phyloP scores from a whole-genome alignment of 768 basidiomycete species.

The Phlebiopsis flavidoalba region DNA sequence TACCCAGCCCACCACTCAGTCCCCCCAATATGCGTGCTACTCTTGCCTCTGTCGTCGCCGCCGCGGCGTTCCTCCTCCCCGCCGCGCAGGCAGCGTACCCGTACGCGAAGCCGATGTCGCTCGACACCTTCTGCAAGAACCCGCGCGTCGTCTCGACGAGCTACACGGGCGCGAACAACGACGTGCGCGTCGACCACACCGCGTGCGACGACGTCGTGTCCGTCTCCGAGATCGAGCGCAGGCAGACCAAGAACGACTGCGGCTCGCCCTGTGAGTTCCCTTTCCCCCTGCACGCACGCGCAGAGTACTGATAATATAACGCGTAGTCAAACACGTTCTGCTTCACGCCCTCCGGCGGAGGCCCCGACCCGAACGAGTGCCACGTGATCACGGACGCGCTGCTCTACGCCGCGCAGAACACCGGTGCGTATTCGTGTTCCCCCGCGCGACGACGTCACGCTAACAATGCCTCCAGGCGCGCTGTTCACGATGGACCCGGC shows the following conservation, averaged over 20 bases:
- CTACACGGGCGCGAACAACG: constrained; percentile 37
- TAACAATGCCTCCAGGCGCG: neutral
- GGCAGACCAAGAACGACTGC: constrained; percentile 37
- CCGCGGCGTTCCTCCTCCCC: neutral
- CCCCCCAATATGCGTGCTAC: neutral
- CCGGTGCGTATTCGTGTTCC: constrained; percentile 31
- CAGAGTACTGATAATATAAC: neutral
- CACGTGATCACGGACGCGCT: constrained; percentile 45
- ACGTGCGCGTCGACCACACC: constrained; percentile 35
- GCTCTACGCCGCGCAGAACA: constrained; percentile 41
- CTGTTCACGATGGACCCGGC: constrained; percentile 8
- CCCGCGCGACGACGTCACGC: neutral
- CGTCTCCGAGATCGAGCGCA: constrained; percentile 11
- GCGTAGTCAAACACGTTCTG: constrained; percentile 19
- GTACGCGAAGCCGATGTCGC: neutral
- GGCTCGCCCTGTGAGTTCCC: constrained; percentile 32
- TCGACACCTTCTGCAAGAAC: neutral
- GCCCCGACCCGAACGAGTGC: constrained; percentile 44
- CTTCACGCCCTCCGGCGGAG: constrained; percentile 41
- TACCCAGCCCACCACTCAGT: neutral
- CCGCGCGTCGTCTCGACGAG: neutral
- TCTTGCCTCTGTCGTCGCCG: neutral
- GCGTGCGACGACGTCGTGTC: constrained; percentile 24
- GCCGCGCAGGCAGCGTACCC: neutral
- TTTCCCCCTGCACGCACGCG: neutral